These are phyloP conservation scores for Paramecium biaurelia DNA, from an alignment of 73 alveolate genomes.

Conservation along the genomic window DNA sequence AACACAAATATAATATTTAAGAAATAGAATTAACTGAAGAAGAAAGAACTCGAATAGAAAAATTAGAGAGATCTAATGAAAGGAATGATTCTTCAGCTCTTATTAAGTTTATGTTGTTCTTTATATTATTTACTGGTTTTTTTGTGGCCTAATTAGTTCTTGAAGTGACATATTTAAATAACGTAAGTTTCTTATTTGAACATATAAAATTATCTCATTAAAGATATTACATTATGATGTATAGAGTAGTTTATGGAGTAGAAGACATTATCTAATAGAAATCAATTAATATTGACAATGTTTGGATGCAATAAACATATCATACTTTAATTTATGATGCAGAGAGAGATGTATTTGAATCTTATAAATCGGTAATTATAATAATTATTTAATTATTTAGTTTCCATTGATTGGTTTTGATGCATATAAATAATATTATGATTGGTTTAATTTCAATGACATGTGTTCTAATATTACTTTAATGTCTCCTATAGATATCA, in stretches of 20 bases:
- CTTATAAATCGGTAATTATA: neutral
- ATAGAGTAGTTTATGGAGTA: neutral
- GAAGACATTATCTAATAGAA: neutral
- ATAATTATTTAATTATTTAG: neutral
- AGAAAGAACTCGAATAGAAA: neutral
- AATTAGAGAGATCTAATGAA: conserved; percentile 12
- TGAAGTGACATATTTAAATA: neutral
- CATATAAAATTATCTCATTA: neutral
- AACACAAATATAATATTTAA: neutral
- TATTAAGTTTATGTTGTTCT: conserved; percentile 11
- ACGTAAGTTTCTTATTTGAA: neutral
- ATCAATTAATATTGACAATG: neutral
- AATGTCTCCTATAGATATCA: neutral
- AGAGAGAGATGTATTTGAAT: conserved; percentile 36
- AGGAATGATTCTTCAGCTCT: neutral
- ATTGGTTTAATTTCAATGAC: conserved; percentile 5
- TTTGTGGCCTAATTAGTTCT: neutral
- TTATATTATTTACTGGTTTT: neutral
- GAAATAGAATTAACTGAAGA: conserved; percentile 21
- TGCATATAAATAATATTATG: neutral
- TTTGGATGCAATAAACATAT: neutral
- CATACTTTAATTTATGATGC: neutral
- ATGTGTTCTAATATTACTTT: conserved; percentile 12
- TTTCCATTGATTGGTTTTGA: neutral
- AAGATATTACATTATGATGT: neutral